phyloP scores from a whole-genome alignment of 2,329 filamentous ascomycete genomes.

The Sarocladium oryzae region DNA sequence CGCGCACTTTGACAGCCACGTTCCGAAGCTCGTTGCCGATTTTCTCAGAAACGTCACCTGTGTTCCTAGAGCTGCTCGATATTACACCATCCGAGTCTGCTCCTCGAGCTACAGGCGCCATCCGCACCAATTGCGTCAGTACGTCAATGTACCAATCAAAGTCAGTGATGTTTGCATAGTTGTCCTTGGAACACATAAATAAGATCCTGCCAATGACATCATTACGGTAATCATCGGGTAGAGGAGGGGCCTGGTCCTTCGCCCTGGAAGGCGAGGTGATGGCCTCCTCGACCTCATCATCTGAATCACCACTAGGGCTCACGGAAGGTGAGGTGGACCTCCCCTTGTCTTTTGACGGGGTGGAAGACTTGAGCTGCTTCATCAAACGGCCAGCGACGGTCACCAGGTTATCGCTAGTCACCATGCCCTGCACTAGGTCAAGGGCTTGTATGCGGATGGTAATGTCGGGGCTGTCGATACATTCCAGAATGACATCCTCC shows the following conservation, averaged over 20 bases:
- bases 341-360: conserved; percentile 41
- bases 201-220: conserved; percentile 79
- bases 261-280: conserved; percentile 26
- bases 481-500: conserved; percentile 93
- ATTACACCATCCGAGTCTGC: conserved; percentile 29
- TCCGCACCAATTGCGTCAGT: conserved; percentile 74
- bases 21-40: conserved; percentile 86
- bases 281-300: conserved; percentile 42
- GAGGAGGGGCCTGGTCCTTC: conserved; percentile 43
- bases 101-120: conserved; percentile 48
- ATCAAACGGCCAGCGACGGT: conserved; percentile 81
- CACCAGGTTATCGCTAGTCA: conserved; percentile 77
- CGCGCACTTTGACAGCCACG: conserved; percentile 84
- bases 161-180: conserved; percentile 77
- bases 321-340: conserved; percentile 36
- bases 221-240: conserved; percentile 80
- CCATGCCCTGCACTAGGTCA: conserved; percentile 89
- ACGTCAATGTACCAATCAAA: conserved; percentile 98
- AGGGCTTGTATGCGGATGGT: conserved; percentile 91
- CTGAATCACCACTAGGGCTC: conserved; percentile 37
- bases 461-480: conserved; percentile 91
- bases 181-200: conserved; percentile 83
- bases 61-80: conserved; percentile 11
- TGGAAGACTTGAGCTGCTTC: conserved; percentile 69
- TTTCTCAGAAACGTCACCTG: conserved; percentile 50